Percentiles rank a stretch among this genome's conserved stretches.
Evolutionary conservation across 345 rosid genomes (phyloP).

Genomic region (Leavenworthia alabamica): DNA sequence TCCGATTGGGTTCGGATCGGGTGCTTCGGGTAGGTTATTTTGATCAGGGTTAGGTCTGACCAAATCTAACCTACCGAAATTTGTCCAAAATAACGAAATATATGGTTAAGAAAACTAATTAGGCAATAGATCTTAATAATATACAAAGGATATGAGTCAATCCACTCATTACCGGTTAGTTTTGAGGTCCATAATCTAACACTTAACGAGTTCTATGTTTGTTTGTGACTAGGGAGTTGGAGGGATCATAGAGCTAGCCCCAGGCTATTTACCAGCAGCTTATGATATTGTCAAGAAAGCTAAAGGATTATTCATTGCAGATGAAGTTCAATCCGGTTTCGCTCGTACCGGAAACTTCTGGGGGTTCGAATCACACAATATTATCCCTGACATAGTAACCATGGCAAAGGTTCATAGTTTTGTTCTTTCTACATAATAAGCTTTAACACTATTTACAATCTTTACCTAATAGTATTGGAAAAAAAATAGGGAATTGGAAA

Average conservation of each 20-base stretch:
- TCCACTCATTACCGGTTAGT: no score
- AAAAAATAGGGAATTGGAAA: constrained; percentile 91
- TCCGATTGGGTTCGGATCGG: no score
- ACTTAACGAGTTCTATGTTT: no score
- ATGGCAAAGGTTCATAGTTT: constrained; percentile 99
- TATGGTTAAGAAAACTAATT: no score
- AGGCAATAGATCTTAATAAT: no score
- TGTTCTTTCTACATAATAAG: no score
- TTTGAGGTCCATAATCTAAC: no score
- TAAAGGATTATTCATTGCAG: constrained; percentile 88
- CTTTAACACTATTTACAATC: not conserved
- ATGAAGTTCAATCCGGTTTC: constrained; percentile 88
- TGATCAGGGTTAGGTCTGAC: no score
- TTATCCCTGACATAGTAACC: constrained; percentile 97
- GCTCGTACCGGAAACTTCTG: constrained; percentile 87
- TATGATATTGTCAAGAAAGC: constrained; percentile 63
- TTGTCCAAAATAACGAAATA: no score
- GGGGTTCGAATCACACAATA: constrained; percentile 85
- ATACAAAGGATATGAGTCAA: no score
- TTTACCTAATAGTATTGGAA: not conserved
- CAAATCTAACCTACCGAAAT: no score
- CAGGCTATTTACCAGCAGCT: constrained; percentile 72
- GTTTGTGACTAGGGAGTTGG: constrained; percentile 78
- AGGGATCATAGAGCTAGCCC: constrained; percentile 88
- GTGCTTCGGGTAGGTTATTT: no score